Evolutionary conservation across 495 filamentous ascomycete species (phyloP).

Genomic region (Clohesyomyces aquaticus): DNA sequence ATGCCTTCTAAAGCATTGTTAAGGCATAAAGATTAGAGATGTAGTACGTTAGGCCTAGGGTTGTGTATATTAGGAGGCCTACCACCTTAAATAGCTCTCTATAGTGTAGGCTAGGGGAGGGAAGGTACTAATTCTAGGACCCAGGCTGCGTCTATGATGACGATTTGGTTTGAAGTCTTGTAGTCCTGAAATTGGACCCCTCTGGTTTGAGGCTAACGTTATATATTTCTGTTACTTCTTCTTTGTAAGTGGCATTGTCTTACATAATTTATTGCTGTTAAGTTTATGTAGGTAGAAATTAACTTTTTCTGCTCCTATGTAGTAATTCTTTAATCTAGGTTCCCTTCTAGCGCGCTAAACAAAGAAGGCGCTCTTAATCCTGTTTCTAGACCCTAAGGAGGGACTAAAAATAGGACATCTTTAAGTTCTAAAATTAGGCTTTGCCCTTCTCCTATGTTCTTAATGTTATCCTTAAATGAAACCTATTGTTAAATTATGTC

Average conservation of each 20-base stretch:
- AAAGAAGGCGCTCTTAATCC: conserved; percentile 4
- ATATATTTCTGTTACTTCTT: conserved; percentile 16
- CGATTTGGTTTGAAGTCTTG: conserved; percentile 14
- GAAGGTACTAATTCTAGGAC: conserved; percentile 18
- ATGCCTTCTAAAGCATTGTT: conserved; percentile 19
- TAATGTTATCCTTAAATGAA: conserved; percentile 4
- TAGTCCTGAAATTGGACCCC: conserved; percentile 18
- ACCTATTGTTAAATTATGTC: conserved; percentile 3
- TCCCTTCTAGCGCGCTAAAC: neutral
- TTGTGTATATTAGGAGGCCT: conserved; percentile 17
- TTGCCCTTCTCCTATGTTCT: conserved; percentile 8
- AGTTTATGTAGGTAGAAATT: conserved; percentile 1
- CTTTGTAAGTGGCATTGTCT: conserved; percentile 7
- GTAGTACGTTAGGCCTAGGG: conserved; percentile 17
- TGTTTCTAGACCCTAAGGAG: conserved; percentile 7
- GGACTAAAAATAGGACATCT: conserved; percentile 16
- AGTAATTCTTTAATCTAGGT: neutral
- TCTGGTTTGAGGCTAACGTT: conserved; percentile 10
- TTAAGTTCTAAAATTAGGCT: conserved; percentile 8
- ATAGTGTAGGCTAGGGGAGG: conserved; percentile 13
- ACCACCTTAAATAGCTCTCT: conserved; percentile 15
- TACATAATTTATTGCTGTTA: conserved; percentile 2
- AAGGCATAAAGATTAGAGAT: conserved; percentile 19
- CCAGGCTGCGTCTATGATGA: conserved; percentile 11
- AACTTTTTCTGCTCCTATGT: neutral